These are phyloP conservation scores for Xylariaceae sp. DNA, from an alignment of 2,329 filamentous ascomycete species.

Conservation along the genomic window DNA sequence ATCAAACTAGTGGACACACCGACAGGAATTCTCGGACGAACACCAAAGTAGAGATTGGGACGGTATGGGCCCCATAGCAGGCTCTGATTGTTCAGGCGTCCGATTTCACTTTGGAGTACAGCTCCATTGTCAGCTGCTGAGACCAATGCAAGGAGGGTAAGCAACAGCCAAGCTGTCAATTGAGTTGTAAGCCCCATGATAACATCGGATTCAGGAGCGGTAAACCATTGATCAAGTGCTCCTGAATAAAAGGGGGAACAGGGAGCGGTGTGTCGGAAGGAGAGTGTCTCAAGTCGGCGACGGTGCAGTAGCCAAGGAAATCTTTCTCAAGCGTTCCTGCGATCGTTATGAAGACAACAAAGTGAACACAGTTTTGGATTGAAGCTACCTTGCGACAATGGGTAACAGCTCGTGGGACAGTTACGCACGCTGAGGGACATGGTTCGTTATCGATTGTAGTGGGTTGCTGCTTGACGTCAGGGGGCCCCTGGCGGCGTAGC, in stretches of 20 bases:
- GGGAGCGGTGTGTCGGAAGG: neutral
- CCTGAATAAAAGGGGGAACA: neutral
- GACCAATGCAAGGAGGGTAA: constrained; percentile 19
- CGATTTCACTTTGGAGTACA: constrained; percentile 46
- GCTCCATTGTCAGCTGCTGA: constrained; percentile 29
- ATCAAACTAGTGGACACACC: constrained; percentile 79
- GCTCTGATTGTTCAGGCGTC: constrained; percentile 67
- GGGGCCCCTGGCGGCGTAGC: neutral
- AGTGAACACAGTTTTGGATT: constrained; percentile 28
- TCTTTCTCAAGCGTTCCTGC: neutral
- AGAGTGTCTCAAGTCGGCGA: too few species aligned
- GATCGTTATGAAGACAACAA: neutral
- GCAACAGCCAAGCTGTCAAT: constrained; percentile 33
- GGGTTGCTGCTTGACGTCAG: constrained; percentile 18
- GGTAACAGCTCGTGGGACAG: neutral
- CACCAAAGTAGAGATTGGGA: constrained; percentile 90
- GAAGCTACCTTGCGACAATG: neutral
- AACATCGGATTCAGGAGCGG: constrained; percentile 20
- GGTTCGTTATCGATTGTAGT: constrained; percentile 19
- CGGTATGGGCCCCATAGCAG: constrained; percentile 95
- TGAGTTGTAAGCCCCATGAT: constrained; percentile 26
- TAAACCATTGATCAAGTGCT: too few species aligned
- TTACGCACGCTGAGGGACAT: neutral
- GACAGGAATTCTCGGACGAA: constrained; percentile 75
- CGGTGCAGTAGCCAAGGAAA: too few species aligned